phyloP scores from a whole-genome alignment of 768 basidiomycete genomes.

The Calocybe indica region DNA sequence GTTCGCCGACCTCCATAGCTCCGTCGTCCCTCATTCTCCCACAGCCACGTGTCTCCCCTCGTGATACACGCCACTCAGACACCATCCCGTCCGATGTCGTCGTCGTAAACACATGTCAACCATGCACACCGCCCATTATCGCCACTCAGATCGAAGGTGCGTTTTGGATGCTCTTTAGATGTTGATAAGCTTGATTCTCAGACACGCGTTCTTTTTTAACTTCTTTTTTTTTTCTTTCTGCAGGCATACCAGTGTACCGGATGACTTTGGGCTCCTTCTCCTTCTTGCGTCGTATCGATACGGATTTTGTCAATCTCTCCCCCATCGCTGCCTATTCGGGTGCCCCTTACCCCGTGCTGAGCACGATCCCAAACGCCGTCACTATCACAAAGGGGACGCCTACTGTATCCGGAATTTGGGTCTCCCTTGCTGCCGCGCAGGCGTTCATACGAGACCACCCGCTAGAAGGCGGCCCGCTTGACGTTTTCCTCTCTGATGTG shows the following conservation, averaged over 20 bases:
- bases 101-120: slow-evolving; percentile 60
- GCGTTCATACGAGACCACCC: slow-evolving; percentile 45
- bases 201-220: background rate
- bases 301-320: slow-evolving; percentile 72
- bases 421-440: slow-evolving; percentile 53
- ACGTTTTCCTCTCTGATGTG: slow-evolving; percentile 55
- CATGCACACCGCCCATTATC: slow-evolving; percentile 54
- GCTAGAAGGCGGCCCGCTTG: slow-evolving; percentile 28
- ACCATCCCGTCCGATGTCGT: slow-evolving; percentile 29
- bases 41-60: slow-evolving; percentile 32
- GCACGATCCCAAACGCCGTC: slow-evolving; percentile 40
- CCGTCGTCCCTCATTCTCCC: slow-evolving; percentile 24
- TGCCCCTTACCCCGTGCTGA: slow-evolving; percentile 29
- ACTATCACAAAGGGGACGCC: slow-evolving; percentile 47
- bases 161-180: background rate
- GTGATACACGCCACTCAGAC: slow-evolving; percentile 29
- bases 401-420: slow-evolving; percentile 61
- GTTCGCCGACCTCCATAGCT: slow-evolving; percentile 24
- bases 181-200: background rate
- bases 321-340: slow-evolving; percentile 44
- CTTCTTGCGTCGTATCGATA: slow-evolving; percentile 69
- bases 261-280: slow-evolving; percentile 49
- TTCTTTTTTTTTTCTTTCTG: slow-evolving; percentile 6
- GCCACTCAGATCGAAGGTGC: slow-evolving; percentile 69
- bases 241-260: slow-evolving; percentile 74